phyloP scores from a whole-genome alignment of 2,329 filamentous ascomycete species.

The Dothidotthia symphoricarpi region DNA sequence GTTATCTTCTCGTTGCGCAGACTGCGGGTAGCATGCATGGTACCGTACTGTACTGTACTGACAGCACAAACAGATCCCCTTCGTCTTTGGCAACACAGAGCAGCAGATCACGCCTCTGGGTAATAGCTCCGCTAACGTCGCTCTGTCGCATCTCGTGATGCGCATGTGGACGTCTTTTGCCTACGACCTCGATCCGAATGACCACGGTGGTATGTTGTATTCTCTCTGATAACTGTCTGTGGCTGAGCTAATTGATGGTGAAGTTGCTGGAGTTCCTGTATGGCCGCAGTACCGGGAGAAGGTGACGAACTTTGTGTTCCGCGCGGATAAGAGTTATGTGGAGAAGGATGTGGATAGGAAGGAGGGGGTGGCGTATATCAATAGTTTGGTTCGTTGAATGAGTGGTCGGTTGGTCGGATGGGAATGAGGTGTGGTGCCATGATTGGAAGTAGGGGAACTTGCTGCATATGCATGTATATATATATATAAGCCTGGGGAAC shows the following conservation, averaged over 20 bases:
- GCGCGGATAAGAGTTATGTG: constrained; percentile 27
- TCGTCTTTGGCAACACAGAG: constrained; percentile 30
- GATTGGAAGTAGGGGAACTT: no score
- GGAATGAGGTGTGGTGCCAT: no score
- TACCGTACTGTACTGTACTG: background rate
- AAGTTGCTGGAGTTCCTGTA: constrained; percentile 11
- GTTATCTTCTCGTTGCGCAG: no score
- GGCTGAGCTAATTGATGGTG: background rate
- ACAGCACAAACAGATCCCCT: constrained; percentile 25
- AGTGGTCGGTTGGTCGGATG: no score
- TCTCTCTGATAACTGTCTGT: background rate
- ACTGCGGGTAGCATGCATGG: no score
- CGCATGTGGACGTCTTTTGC: constrained; percentile 35
- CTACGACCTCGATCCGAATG: constrained; percentile 31
- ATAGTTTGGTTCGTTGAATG: constrained; percentile 20
- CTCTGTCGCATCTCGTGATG: constrained; percentile 25
- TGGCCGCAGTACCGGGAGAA: constrained; percentile 25
- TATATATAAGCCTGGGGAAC: no score
- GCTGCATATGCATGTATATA: no score
- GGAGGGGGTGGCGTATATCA: constrained; percentile 26
- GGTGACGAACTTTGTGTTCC: constrained; percentile 29
- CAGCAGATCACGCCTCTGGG: constrained; percentile 30
- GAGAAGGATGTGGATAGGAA: constrained; percentile 23
- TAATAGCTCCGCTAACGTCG: constrained; percentile 20
- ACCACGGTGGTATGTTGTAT: constrained; percentile 20